Conservation (phyloP, 768 basidiomycete species). For the Boletellus sp. region DNA sequence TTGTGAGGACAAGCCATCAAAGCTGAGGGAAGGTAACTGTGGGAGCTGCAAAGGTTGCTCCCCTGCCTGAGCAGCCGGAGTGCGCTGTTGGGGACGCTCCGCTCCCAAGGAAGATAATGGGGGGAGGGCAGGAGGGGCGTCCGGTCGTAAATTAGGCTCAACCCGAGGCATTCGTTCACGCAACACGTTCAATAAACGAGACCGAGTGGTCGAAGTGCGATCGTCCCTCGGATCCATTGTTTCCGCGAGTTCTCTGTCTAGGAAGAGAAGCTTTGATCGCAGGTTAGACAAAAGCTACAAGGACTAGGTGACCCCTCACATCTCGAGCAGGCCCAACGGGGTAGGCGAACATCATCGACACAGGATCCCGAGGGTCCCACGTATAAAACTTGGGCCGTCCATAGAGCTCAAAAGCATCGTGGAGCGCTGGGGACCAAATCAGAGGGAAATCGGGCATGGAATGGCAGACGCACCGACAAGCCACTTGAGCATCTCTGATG, state of each 20-base stretch:
- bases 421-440: conserved; percentile 51
- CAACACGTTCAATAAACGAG: conserved; percentile 58
- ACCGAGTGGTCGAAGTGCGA: conserved; percentile 66
- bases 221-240: conserved; percentile 73
- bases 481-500: conserved; percentile 89
- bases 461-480: conserved; percentile 60
- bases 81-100: conserved; percentile 27
- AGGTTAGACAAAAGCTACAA: conserved; percentile 13
- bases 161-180: conserved; percentile 56
- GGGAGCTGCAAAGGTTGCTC: conserved; percentile 25
- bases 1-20: conserved; percentile 32
- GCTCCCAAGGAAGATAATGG: conserved; percentile 12
- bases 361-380: conserved; percentile 83
- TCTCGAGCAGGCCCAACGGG: conserved; percentile 82
- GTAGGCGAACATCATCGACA: conserved; percentile 90
- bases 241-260: conserved; percentile 81
- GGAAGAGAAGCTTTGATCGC: conserved; percentile 65
- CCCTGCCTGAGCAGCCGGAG: conserved; percentile 12
- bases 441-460: neutral
- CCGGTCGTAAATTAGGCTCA: conserved; percentile 15
- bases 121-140: conserved; percentile 15
- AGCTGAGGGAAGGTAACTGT: conserved; percentile 61
- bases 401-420: conserved; percentile 85
- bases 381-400: conserved; percentile 83
- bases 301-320: conserved; percentile 44